phyloP scores from a whole-genome alignment of 176 grass and related monocot genomes.

The Miscanthus lutarioriparius region DNA sequence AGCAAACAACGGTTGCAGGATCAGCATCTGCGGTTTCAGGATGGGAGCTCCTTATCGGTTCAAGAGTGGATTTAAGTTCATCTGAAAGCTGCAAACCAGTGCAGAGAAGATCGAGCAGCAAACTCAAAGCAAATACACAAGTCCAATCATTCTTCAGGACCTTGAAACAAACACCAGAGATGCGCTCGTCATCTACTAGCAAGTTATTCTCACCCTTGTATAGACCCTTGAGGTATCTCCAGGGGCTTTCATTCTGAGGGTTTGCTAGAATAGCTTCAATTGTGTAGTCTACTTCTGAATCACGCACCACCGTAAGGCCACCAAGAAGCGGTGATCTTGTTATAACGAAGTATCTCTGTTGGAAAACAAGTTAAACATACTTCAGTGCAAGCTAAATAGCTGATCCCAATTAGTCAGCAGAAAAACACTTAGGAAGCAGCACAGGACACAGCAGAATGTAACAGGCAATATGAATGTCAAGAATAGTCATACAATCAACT shows the following conservation, averaged over 20 bases:
- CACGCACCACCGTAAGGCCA: constrained; percentile 66
- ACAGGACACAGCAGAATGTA: constrained; percentile 4
- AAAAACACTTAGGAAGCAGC: not conserved
- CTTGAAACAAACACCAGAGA: constrained; percentile 65
- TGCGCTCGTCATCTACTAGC: constrained; percentile 54
- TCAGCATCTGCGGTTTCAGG: constrained; percentile 43
- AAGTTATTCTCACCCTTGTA: constrained; percentile 66
- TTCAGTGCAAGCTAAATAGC: constrained; percentile 19
- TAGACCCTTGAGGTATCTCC: constrained; percentile 85
- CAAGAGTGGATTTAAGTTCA: constrained; percentile 57
- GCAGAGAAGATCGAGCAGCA: constrained; percentile 74
- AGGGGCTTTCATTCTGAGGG: constrained; percentile 88
- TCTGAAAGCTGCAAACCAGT: constrained; percentile 66
- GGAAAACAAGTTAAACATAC: constrained; percentile 8
- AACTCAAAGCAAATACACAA: constrained; percentile 65
- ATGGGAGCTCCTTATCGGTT: constrained; percentile 35
- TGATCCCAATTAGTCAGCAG: constrained; percentile 13
- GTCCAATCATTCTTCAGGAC: constrained; percentile 61
- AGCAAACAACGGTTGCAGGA: constrained; percentile 60
- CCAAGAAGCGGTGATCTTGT: constrained; percentile 76
- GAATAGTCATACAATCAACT: not conserved
- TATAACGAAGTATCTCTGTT: constrained; percentile 87
- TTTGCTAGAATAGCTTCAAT: constrained; percentile 62
- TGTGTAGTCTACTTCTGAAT: constrained; percentile 87
- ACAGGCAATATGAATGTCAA: not conserved